Conservation (phyloP, 495 filamentous ascomycete species). For the Melanomma pulvis-pyrius region DNA sequence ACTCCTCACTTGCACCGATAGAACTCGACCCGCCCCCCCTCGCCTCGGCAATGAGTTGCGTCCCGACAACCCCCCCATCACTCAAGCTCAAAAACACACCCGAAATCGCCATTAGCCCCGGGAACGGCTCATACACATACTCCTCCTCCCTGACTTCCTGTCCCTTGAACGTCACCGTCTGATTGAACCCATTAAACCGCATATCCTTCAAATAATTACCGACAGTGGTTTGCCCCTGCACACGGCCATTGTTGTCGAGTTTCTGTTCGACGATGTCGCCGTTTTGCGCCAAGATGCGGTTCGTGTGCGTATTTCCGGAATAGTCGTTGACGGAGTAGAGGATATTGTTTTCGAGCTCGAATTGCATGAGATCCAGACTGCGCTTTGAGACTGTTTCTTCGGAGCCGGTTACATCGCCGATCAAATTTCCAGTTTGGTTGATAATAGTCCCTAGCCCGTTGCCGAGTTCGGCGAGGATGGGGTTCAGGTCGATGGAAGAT, state of each 20-base stretch:
- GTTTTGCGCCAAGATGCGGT: conserved; percentile 58
- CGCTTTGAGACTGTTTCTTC: conserved; percentile 19
- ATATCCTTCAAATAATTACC: conserved; percentile 56
- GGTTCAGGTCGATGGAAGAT: conserved; percentile 60
- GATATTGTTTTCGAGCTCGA: conserved; percentile 53
- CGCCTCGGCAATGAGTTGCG: conserved; percentile 56
- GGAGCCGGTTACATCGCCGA: conserved; percentile 21
- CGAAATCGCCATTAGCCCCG: conserved; percentile 52
- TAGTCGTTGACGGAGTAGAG: conserved; percentile 62
- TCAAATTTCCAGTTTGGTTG: conserved; percentile 48
- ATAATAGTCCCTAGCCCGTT: conserved; percentile 52
- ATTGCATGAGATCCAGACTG: conserved; percentile 24
- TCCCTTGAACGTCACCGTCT: conserved; percentile 51
- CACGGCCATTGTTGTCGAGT: conserved; percentile 56
- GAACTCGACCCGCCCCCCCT: conserved; percentile 55
- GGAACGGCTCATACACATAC: conserved; percentile 58
- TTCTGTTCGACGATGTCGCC: conserved; percentile 56
- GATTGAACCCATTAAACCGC: conserved; percentile 57
- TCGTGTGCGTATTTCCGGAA: conserved; percentile 57
- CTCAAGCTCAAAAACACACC: conserved; percentile 53
- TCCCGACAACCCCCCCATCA: conserved; percentile 50
- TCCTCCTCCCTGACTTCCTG: conserved; percentile 49
- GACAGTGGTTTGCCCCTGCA: conserved; percentile 46
- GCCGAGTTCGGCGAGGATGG: conserved; percentile 57
- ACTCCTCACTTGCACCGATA: conserved; percentile 39